These are phyloP conservation scores for Auricularia sp. DNA, from an alignment of 768 basidiomycete species.

Conservation along the genomic window DNA sequence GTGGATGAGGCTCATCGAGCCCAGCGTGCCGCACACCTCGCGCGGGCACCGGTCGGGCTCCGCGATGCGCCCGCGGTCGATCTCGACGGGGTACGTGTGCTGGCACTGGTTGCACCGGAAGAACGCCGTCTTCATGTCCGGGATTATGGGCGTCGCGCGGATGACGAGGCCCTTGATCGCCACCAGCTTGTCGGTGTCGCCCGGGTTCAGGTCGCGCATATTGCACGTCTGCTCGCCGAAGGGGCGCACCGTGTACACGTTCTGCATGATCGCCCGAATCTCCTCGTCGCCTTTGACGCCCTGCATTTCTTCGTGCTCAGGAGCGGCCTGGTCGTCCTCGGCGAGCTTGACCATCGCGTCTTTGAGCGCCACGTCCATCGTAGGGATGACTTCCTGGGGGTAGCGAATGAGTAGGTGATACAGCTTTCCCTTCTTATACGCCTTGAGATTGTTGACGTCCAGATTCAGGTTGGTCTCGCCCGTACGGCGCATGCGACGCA, in stretches of 20 bases:
- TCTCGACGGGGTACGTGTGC: slow-evolving; percentile 95
- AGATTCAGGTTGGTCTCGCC: slow-evolving; percentile 91
- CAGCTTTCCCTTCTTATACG: slow-evolving; percentile 71
- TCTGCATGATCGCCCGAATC: slow-evolving; percentile 76
- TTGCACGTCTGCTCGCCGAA: slow-evolving; percentile 77
- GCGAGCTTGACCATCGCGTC: slow-evolving; percentile 85
- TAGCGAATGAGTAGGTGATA: slow-evolving; percentile 81
- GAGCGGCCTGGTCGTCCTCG: slow-evolving; percentile 62
- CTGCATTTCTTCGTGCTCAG: slow-evolving; percentile 61
- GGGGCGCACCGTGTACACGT: slow-evolving; percentile 88
- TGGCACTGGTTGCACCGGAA: slow-evolving; percentile 94
- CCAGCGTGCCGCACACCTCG: slow-evolving; percentile 80
- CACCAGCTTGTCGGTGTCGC: slow-evolving; percentile 95
- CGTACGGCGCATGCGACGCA: slow-evolving; percentile 80
- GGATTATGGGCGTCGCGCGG: slow-evolving; percentile 93
- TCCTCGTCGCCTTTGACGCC: slow-evolving; percentile 73
- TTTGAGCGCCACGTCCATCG: slow-evolving; percentile 93
- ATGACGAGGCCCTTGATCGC: slow-evolving; percentile 96
- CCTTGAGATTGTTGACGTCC: slow-evolving; percentile 74
- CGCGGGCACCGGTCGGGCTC: slow-evolving; percentile 89
- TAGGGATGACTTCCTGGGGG: slow-evolving; percentile 94
- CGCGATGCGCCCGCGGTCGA: slow-evolving; percentile 94
- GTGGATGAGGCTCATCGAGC: slow-evolving; percentile 91
- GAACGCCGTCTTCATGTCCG: slow-evolving; percentile 97
- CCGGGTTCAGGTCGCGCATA: slow-evolving; percentile 93